Base-by-base conservation (phyloP, 805 yeast species). In the Starmera caribaea region DNA sequence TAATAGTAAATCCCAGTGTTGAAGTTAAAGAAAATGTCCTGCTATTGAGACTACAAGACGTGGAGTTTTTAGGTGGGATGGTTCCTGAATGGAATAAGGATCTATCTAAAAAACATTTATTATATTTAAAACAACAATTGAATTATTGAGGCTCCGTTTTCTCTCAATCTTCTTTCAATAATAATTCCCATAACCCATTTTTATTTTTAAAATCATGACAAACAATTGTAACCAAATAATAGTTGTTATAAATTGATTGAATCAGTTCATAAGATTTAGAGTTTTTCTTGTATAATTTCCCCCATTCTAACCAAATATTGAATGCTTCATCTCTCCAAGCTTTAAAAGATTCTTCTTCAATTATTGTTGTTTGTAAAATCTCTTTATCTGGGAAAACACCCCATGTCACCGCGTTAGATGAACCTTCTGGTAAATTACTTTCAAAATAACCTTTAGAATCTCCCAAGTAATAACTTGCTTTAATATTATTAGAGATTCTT, bases 301-400 rank as follows among this genome's bases (percentile, higher is more conserved):
- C 83, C 99, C 99, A 92, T 58, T 89, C 95, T 32, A 69, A 62
- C 92, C 97, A 85, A 44, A 92, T 82, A 41, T 76, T 71, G 61
- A 87, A 92, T 1, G 96, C 95, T 59, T 92, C 99, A 53, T 89
- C 97, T 49, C 81, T 76, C 98, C 98, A 92, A 0, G 96, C 96
- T 48, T 75, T 74, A 66, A 92, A 90, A 2, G 97, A 86, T 50
- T 88, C 96, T 49, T 78, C 83, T 55, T 89, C 96, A 41, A 92
- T 79, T 45, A 89, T 81, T 0, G 98, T 92, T 0, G 97, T 84
- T 59, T 89, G 97, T 30, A 87, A 74, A 30, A 88, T 80, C 55
- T 87, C 96, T 46, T 88, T 76, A 59, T 81, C 81, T 8, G 95
- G 95, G 70, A 92, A 90, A 3, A 84, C 95, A 45, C 97, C 98